These are phyloP conservation scores for Posidonia oceanica DNA, from an alignment of 116 monocot species.

Conservation along the genomic window DNA sequence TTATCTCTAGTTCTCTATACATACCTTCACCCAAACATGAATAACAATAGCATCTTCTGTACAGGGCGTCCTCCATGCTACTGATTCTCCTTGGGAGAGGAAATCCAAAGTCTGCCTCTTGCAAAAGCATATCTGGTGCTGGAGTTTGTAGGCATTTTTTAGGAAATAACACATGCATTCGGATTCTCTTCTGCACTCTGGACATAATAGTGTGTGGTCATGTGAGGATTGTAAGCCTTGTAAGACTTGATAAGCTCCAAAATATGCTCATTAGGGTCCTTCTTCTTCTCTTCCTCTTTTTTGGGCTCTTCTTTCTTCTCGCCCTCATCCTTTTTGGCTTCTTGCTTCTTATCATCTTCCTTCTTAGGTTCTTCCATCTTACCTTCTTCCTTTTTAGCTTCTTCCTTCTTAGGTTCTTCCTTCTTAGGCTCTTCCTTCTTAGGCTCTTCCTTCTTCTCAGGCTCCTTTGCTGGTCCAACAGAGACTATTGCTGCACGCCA, in stretches of 20 bases:
- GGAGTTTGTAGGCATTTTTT: not conserved
- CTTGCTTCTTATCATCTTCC: conserved; percentile 26
- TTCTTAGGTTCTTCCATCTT: conserved; percentile 45
- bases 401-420: conserved; percentile 37
- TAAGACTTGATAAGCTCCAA: conserved; percentile 33
- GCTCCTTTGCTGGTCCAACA: conserved; percentile 53
- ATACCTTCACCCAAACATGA: conserved; percentile 1
- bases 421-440: conserved; percentile 22
- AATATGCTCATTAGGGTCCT: conserved; percentile 26
- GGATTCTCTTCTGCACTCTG: conserved; percentile 62
- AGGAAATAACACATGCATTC: conserved; percentile 44
- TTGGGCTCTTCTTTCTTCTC: conserved; percentile 25
- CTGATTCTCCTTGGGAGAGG: not conserved
- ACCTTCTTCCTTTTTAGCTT: conserved; percentile 20
- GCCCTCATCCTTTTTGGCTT: conserved; percentile 18
- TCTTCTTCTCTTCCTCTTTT: conserved; percentile 22
- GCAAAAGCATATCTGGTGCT: not conserved
- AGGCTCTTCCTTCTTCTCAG: conserved; percentile 23
- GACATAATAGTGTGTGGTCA: conserved; percentile 38
- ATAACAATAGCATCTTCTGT: not conserved
- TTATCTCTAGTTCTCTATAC: not conserved
- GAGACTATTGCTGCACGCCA: conserved; percentile 43
- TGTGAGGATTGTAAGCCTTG: conserved; percentile 36
- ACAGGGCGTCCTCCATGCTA: not conserved
- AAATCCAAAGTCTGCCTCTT: not conserved